phyloP scores from a whole-genome alignment of 148 eudicot genomes.

The Gaultheria prostrata region DNA sequence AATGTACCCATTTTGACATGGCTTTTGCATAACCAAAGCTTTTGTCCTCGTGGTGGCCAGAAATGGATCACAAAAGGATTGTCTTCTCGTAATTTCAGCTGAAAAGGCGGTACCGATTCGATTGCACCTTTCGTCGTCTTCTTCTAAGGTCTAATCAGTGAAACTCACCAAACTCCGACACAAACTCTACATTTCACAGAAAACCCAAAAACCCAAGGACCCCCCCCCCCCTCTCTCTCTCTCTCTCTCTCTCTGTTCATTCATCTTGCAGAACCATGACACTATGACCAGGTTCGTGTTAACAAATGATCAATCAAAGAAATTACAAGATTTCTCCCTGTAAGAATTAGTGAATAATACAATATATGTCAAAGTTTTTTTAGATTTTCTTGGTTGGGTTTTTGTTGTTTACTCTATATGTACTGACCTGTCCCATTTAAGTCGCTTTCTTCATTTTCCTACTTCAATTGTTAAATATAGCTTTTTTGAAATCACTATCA shows the following conservation, averaged over 20 bases:
- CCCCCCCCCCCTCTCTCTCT: neutral
- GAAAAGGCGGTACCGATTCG: neutral
- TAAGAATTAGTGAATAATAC: neutral
- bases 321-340: neutral
- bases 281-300: slow-evolving; percentile 11
- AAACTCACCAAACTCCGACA: slow-evolving; percentile 8
- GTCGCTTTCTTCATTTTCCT: neutral
- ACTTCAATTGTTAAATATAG: neutral
- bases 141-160: neutral
- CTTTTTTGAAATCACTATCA: neutral
- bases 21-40: neutral
- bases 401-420: neutral
- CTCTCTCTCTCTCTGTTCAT: slow-evolving; percentile 6
- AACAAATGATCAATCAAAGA: neutral
- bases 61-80: neutral
- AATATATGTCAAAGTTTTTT: neutral
- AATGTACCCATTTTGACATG: neutral
- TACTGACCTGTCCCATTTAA: neutral
- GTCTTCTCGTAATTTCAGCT: neutral
- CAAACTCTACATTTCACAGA: neutral
- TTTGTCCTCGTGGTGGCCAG: neutral
- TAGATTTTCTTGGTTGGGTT: slow-evolving; percentile 5
- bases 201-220: slow-evolving; percentile 1
- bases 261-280: neutral
- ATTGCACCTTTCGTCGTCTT: slow-evolving; percentile 1